These are phyloP conservation scores for Penicillium sp. DNA, from an alignment of 2,329 filamentous ascomycete genomes.

Conservation along the genomic window DNA sequence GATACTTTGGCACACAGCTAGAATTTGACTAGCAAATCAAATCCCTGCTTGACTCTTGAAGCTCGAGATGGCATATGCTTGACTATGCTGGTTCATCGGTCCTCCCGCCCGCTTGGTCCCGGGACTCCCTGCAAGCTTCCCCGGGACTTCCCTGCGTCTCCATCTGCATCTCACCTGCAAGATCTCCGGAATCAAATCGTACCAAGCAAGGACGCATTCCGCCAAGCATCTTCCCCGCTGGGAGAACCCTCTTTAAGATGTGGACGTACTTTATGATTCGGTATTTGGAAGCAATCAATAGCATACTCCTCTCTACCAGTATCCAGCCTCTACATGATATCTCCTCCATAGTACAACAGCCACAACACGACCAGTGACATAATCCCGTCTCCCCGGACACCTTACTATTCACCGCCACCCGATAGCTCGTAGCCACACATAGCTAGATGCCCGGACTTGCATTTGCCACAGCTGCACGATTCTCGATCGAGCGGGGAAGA, in stretches of 20 bases:
- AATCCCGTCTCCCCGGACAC: background rate
- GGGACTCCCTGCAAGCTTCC: constrained; percentile 4
- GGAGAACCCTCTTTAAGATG: no score
- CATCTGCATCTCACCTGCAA: constrained; percentile 19
- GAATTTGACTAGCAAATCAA: constrained; percentile 1
- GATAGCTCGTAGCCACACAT: constrained; percentile 6
- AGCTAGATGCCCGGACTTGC: background rate
- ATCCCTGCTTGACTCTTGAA: background rate
- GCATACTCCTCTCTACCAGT: background rate
- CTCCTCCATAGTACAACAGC: background rate
- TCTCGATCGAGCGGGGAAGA: background rate
- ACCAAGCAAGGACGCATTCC: constrained; percentile 9
- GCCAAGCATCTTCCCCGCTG: background rate
- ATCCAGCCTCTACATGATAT: background rate
- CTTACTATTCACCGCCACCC: background rate
- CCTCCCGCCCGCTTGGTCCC: constrained; percentile 3
- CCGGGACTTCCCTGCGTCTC: constrained; percentile 18
- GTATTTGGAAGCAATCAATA: background rate
- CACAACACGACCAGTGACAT: background rate
- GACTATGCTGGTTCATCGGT: background rate
- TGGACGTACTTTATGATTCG: no score
- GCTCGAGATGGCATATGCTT: background rate
- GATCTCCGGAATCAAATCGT: constrained; percentile 18
- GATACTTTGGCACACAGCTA: background rate
- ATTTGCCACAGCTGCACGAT: constrained; percentile 10